Conservation (phyloP, 768 basidiomycete species). For the Kwoniella sp. region DNA sequence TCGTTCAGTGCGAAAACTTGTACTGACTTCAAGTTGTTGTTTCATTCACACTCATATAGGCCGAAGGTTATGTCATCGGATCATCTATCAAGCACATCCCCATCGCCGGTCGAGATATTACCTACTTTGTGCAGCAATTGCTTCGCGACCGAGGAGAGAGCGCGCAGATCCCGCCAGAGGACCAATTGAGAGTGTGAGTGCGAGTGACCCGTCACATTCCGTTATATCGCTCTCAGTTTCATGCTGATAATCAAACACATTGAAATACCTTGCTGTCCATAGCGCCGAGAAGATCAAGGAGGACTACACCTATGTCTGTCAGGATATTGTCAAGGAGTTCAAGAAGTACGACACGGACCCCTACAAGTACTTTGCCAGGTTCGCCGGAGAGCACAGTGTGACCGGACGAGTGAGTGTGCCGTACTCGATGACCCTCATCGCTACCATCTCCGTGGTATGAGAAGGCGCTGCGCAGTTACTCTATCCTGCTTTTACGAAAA, state of each 20-base stretch:
- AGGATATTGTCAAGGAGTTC: conserved; percentile 98
- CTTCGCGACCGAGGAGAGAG: conserved; percentile 95
- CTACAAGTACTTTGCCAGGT: conserved; percentile 90
- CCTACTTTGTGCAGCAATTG: conserved; percentile 92
- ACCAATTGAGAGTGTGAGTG: conserved; percentile 74
- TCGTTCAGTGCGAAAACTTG: not conserved
- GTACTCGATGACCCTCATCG: not conserved
- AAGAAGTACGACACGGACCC: conserved; percentile 97
- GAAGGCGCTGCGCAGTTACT: not conserved
- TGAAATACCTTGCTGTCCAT: conserved; percentile 1
- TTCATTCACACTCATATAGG: conserved; percentile 53
- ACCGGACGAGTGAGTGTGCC: conserved; percentile 73
- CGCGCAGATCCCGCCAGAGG: conserved; percentile 86
- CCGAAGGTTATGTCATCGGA: conserved; percentile 98
- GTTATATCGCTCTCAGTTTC: not conserved
- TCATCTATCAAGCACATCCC: conserved; percentile 99
- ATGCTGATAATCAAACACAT: not conserved
- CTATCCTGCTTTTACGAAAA: not conserved
- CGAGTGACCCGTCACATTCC: not conserved
- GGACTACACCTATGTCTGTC: conserved; percentile 96
- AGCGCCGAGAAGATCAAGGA: conserved; percentile 91
- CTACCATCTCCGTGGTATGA: not conserved
- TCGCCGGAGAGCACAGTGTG: conserved; percentile 88
- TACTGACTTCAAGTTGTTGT: too few relatives aligned
- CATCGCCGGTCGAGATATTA: conserved; percentile 95